Conservation (phyloP, 1,284 basidiomycete genomes). For the Sanghuangporus baumii region DNA sequence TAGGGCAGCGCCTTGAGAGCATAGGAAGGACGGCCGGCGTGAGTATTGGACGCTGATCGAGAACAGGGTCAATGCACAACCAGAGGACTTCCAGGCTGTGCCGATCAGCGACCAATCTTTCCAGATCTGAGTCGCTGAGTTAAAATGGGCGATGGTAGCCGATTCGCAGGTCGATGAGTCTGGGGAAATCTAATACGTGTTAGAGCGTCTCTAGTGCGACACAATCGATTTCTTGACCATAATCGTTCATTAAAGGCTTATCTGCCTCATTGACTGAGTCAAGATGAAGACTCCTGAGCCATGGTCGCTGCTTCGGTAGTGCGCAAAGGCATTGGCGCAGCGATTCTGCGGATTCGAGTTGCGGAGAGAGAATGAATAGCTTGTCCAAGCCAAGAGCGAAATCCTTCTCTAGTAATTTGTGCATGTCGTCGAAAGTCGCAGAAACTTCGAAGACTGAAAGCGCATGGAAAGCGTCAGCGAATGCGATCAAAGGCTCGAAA, state of each 20-base stretch:
- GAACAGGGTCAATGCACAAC: conserved; percentile 49
- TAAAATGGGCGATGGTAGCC: conserved; percentile 46
- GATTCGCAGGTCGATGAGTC: conserved; percentile 43
- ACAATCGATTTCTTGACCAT: conserved; percentile 25
- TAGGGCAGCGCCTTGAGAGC: conserved; percentile 49
- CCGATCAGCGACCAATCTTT: conserved; percentile 45
- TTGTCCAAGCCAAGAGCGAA: conserved; percentile 44
- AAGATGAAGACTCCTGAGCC: conserved; percentile 36
- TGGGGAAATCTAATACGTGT: conserved; percentile 41
- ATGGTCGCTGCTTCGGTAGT: conserved; percentile 41
- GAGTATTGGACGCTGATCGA: conserved; percentile 32
- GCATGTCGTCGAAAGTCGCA: conserved; percentile 37
- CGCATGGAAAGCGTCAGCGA: conserved; percentile 44
- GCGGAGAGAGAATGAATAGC: conserved; percentile 45
- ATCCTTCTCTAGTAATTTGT: conserved; percentile 37
- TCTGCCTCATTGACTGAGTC: conserved; percentile 23
- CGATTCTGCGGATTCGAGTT: conserved; percentile 34
- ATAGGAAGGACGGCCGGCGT: conserved; percentile 46
- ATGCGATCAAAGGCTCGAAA: conserved; percentile 38
- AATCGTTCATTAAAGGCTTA: conserved; percentile 7
- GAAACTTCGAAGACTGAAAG: conserved; percentile 48
- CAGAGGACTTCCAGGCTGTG: conserved; percentile 41
- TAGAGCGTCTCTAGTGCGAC: conserved; percentile 43
- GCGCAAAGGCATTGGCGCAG: conserved; percentile 39
- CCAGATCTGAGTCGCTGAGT: conserved; percentile 42